These are phyloP conservation scores for Ustilago esculenta DNA, from an alignment of 1,284 basidiomycete species.

Conservation along the genomic window DNA sequence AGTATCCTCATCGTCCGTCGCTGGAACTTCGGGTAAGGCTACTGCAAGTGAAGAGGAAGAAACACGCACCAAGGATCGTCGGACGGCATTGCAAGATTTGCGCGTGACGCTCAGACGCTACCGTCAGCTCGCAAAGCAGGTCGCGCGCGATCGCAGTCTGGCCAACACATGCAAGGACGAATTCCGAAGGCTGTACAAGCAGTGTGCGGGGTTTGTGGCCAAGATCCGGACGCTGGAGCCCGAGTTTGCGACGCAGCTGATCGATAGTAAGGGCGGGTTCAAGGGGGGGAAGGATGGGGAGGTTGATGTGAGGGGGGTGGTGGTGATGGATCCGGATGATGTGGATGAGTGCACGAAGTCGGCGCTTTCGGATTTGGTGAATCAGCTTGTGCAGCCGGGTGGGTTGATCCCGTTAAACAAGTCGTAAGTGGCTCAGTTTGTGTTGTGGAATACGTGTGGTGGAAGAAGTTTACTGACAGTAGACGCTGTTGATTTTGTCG, in stretches of 20 bases:
- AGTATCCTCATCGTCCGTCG: constrained; percentile 6
- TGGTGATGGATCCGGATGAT: constrained; percentile 32
- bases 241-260: constrained; percentile 20
- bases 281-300: constrained; percentile 29
- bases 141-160: constrained; percentile 53
- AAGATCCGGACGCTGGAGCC: constrained; percentile 29
- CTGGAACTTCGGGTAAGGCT: background rate
- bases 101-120: constrained; percentile 43
- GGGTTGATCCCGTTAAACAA: constrained; percentile 40
- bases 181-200: constrained; percentile 30
- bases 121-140: constrained; percentile 40
- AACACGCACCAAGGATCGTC: constrained; percentile 14
- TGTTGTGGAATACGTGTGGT: too few relatives aligned
- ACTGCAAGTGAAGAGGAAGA: constrained; percentile 4
- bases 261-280: constrained; percentile 10
- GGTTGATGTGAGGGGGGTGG: constrained; percentile 4
- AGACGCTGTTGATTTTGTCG: too few relatives aligned
- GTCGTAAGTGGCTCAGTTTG: background rate
- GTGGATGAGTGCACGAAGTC: constrained; percentile 38
- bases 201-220: constrained; percentile 39
- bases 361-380: constrained; percentile 24
- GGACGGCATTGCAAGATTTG: constrained; percentile 26
- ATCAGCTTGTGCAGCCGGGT: constrained; percentile 30
- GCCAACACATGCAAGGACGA: constrained; percentile 27
- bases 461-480: too few relatives aligned